phyloP scores from a whole-genome alignment of 2,329 filamentous ascomycete genomes.

The Ceratocystis huliohia region DNA sequence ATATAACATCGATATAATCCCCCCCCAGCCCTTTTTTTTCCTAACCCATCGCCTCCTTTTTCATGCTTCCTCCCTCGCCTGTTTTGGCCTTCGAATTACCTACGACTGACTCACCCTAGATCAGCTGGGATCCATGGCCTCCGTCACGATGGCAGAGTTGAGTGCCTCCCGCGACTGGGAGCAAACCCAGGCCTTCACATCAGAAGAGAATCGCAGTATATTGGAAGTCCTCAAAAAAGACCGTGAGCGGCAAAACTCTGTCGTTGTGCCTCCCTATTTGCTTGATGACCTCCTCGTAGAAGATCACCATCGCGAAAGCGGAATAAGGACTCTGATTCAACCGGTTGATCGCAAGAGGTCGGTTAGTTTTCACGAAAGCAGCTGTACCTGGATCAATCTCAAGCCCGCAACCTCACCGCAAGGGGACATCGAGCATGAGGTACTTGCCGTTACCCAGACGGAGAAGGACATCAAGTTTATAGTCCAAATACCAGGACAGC shows the following conservation, averaged over 20 bases:
- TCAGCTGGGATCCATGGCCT: not conserved
- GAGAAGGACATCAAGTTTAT: not conserved
- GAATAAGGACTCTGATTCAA: not conserved
- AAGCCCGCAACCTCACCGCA: not conserved
- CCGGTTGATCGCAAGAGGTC: not conserved
- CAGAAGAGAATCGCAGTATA: not conserved
- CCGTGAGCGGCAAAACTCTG: not conserved
- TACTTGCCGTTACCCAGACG: slow-evolving; percentile 5
- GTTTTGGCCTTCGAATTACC: not conserved
- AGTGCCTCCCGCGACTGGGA: not conserved
- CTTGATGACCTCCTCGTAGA: not conserved
- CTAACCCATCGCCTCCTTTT: not conserved
- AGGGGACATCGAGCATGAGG: not conserved
- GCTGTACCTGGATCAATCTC: not conserved
- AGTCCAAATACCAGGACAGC: not conserved
- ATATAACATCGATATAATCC: not conserved
- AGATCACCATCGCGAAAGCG: not conserved
- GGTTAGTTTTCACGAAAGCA: not conserved
- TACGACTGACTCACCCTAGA: not conserved
- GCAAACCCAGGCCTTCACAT: not conserved
- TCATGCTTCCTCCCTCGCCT: not conserved
- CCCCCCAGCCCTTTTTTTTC: not conserved
- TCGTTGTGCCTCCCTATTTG: not conserved
- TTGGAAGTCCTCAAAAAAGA: not conserved
- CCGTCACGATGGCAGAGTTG: not conserved